Conservation (phyloP, 306 rosid genomes). For the Canavalia ensiformis region DNA sequence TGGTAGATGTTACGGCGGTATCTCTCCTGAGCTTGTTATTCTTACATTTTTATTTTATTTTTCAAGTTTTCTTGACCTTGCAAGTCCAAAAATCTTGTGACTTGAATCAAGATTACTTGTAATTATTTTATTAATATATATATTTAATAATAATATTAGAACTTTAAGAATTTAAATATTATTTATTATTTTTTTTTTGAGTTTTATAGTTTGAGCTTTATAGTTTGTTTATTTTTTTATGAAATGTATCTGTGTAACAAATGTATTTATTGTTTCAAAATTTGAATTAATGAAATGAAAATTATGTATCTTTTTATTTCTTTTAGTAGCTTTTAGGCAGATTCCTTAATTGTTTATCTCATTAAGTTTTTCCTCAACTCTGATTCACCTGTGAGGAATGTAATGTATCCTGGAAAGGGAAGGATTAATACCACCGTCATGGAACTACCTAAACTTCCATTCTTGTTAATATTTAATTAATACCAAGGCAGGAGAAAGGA, state of each 20-base stretch:
- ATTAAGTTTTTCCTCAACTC: not conserved
- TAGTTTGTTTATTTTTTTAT: not conserved
- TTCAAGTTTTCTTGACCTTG: constrained; percentile 98
- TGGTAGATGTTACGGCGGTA: constrained; percentile 65
- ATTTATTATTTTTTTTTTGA: constrained; percentile 41
- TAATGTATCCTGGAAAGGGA: not conserved
- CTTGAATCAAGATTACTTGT: not conserved
- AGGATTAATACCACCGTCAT: not conserved
- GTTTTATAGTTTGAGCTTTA: constrained; percentile 37
- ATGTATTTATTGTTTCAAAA: constrained; percentile 9
- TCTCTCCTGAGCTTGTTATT: constrained; percentile 95
- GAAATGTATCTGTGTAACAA: not conserved
- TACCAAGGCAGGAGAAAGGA: not conserved
- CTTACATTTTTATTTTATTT: constrained; percentile 11
- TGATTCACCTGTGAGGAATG: not conserved
- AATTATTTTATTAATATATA: not conserved
- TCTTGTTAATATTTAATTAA: not conserved
- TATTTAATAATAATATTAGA: not conserved
- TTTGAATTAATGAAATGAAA: not conserved
- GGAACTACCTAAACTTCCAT: not conserved
- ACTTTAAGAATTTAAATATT: not conserved
- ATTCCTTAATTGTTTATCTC: not conserved
- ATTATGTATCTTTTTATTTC: not conserved
- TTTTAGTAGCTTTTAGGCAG: not conserved
- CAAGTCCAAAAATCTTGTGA: constrained; percentile 58